Base-by-base conservation (phyloP, 2,329 filamentous ascomycete species). In the Rutstroemia sp. region DNA sequence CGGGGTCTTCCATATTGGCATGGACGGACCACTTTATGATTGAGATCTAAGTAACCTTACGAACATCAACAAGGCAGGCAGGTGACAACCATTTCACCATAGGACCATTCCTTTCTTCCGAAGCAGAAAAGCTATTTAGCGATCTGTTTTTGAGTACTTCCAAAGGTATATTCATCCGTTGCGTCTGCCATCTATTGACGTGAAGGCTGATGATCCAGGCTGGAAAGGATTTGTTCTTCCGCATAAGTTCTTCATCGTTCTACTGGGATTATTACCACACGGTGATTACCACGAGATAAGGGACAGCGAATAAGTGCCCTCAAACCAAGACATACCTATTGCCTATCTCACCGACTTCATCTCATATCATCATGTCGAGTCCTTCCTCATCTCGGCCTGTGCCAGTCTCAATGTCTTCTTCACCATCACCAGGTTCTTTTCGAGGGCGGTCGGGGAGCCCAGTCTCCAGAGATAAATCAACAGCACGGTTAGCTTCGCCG, bases 401-500 rank as follows among this genome's bases (percentile, higher is more conserved):
- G 62, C 68, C 70, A 58, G 67, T 73, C 59, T 63, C 73, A 54
- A 69, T 75, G 57, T 73, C 78, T 4, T 76, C 76, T 1, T 81
- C 80, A 30, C 75, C 78, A 5, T 50, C 53, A 17, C 12, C 38
- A 16, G 36, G 25, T 21, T 55, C 53, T 23, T 42, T 55, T 12
- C 23, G 53, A 23, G 53, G 53, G 21, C 69, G 72, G 40, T 77
- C 78, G 12, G 69, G 73, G 21, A 61, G 66, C 62, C 65, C 64
- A 34, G 63, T 60, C 14, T 57, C 57, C 12, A 78, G 83, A 69
- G 80, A 78, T 51, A 77, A 83, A 60, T 74, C 79, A 48, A 86
- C 79, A 51, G 83, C 83, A 57, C 78, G 82, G 60, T 75, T 86
- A 53, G 81, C 80, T 47, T 80, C 80, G 27, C 82, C 81, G 34